A percentile compares a stretch with the other conserved stretches of the same genome.
Conservation (phyloP, 352 stramenopile species). For the Pythium guiyangense region DNA sequence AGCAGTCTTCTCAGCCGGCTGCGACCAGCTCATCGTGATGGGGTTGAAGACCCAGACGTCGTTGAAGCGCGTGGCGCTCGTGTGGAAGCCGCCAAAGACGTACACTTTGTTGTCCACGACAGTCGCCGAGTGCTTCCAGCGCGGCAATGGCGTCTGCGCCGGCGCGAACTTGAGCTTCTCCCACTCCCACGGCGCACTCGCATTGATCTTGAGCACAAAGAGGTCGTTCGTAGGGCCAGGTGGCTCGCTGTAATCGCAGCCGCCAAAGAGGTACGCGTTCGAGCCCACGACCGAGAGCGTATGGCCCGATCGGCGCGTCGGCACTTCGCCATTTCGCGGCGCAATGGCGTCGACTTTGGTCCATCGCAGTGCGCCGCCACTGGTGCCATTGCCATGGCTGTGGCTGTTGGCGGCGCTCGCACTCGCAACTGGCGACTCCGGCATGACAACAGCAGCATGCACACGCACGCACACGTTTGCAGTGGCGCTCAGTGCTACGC, state of each 20-base stretch:
- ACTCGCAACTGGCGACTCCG: not conserved
- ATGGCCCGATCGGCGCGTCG: conserved; percentile 90
- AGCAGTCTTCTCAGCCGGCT: conserved; percentile 51
- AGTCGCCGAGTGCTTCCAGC: conserved; percentile 91
- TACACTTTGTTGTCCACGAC: conserved; percentile 88
- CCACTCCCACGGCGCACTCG: conserved; percentile 65
- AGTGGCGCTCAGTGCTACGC: no score
- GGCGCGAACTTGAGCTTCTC: conserved; percentile 48
- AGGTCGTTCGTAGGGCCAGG: conserved; percentile 92
- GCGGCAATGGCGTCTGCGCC: conserved; percentile 29
- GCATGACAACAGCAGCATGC: not conserved
- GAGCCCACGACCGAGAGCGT: conserved; percentile 89
- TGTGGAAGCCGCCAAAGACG: conserved; percentile 94
- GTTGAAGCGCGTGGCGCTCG: conserved; percentile 86
- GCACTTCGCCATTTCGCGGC: conserved; percentile 76
- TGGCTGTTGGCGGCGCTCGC: not conserved
- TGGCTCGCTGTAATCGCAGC: conserved; percentile 83
- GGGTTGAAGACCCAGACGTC: conserved; percentile 97
- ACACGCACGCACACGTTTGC: no score
- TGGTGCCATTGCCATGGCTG: conserved; percentile 1
- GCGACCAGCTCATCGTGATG: conserved; percentile 90
- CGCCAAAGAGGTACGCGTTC: conserved; percentile 92
- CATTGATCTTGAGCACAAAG: conserved; percentile 90
- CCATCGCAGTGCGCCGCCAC: conserved; percentile 38
- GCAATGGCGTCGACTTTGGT: conserved; percentile 43